Percentiles rank a stretch among this genome's conserved stretches.
Conservation (phyloP, 352 stramenopile genomes). For the Salisapilia sapeloensis region DNA sequence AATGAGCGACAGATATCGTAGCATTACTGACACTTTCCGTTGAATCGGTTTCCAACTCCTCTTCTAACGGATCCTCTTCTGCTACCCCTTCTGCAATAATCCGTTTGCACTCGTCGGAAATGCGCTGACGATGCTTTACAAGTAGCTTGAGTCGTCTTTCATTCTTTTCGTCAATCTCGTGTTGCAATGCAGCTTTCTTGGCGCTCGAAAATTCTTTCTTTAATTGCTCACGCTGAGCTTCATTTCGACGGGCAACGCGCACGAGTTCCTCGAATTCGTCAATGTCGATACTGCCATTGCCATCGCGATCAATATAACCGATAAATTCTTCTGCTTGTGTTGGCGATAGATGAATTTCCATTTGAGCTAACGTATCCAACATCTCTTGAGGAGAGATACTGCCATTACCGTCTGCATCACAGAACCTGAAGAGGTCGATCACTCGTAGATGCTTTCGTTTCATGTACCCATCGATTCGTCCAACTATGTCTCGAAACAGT, state of each 20-base stretch:
- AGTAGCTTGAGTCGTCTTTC: constrained; percentile 18
- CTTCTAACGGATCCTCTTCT: constrained; percentile 24
- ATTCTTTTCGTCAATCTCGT: constrained; percentile 13
- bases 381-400: constrained; percentile 67
- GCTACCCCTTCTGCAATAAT: constrained; percentile 13
- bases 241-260: constrained; percentile 41
- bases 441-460: constrained; percentile 69
- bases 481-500: constrained; percentile 56
- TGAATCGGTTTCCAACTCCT: too few relatives aligned
- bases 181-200: too few relatives aligned
- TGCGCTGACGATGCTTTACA: constrained; percentile 30
- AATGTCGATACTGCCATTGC: constrained; percentile 69
- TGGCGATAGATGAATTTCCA: constrained; percentile 62
- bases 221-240: constrained; percentile 57
- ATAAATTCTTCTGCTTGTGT: constrained; percentile 56
- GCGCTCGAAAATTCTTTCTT: constrained; percentile 16
- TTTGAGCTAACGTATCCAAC: constrained; percentile 69
- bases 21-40: too few relatives aligned
- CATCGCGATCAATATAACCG: constrained; percentile 66
- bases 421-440: constrained; percentile 78
- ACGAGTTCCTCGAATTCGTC: constrained; percentile 76
- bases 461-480: constrained; percentile 72
- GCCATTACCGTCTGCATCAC: constrained; percentile 56
- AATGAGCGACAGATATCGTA: too few relatives aligned
- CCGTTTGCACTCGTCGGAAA: constrained; percentile 53